phyloP scores from a whole-genome alignment of 805 yeast species.

The Ogataea wickerhamii region DNA sequence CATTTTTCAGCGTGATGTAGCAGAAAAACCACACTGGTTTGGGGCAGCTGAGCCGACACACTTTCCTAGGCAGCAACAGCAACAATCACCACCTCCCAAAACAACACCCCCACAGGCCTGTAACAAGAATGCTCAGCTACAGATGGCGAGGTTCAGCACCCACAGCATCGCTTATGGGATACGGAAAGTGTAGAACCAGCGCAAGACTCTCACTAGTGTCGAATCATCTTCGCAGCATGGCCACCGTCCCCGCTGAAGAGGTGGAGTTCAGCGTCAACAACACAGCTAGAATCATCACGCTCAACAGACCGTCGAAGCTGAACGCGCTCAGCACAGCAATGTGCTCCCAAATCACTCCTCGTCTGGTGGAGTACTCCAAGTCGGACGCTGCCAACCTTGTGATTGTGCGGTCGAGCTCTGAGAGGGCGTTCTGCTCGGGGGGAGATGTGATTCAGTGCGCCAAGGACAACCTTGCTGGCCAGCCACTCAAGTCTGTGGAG shows the following conservation, averaged over 20 bases:
- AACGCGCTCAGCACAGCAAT: slow-evolving; percentile 79
- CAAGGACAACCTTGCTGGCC: slow-evolving; percentile 45
- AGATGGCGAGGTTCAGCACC: too few relatives aligned
- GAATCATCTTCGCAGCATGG: slow-evolving; percentile 19
- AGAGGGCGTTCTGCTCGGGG: slow-evolving; percentile 87
- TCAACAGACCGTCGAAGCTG: slow-evolving; percentile 78
- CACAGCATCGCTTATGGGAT: too few relatives aligned
- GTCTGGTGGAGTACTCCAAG: slow-evolving; percentile 73
- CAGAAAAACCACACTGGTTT: too few relatives aligned
- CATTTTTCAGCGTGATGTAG: too few relatives aligned
- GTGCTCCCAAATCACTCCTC: slow-evolving; percentile 68
- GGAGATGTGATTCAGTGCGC: slow-evolving; percentile 91
- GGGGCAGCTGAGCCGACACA: too few relatives aligned
- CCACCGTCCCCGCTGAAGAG: slow-evolving; percentile 33
- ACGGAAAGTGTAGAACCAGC: not conserved
- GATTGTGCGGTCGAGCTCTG: slow-evolving; percentile 61
- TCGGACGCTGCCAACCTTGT: slow-evolving; percentile 61
- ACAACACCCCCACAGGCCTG: too few relatives aligned
- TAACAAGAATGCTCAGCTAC: too few relatives aligned
- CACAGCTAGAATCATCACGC: slow-evolving; percentile 66
- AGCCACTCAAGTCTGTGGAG: slow-evolving; percentile 47
- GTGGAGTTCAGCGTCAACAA: slow-evolving; percentile 62
- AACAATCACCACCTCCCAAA: too few relatives aligned
- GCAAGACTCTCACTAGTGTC: slow-evolving; percentile 9
- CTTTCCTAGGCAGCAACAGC: too few relatives aligned